These are phyloP conservation scores for Suillus subalutaceus DNA, from an alignment of 768 basidiomycete genomes.

Conservation along the genomic window DNA sequence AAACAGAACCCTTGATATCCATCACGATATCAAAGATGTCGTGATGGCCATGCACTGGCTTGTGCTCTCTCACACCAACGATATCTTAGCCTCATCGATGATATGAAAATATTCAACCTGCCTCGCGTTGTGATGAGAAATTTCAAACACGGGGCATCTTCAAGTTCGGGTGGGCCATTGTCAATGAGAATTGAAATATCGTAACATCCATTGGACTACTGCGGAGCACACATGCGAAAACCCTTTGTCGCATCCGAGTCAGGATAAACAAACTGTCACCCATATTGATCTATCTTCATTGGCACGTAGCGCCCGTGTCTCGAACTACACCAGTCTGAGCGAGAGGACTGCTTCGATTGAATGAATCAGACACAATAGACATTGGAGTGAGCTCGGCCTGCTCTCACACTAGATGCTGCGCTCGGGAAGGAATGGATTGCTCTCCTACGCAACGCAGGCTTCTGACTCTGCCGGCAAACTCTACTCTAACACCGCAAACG, in stretches of 20 bases:
- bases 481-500: too few relatives aligned
- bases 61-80: background rate
- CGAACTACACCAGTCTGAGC: background rate
- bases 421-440: too few relatives aligned
- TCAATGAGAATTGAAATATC: background rate
- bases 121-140: background rate
- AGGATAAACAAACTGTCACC: background rate
- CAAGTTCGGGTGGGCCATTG: background rate
- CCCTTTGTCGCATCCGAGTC: background rate
- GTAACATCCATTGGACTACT: background rate
- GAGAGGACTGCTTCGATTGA: background rate
- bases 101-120: background rate
- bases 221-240: background rate
- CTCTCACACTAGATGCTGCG: too few relatives aligned
- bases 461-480: too few relatives aligned
- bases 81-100: background rate
- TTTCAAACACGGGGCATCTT: background rate
- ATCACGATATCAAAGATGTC: background rate
- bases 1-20: background rate
- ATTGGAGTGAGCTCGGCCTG: too few relatives aligned
- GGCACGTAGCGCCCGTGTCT: background rate
- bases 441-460: too few relatives aligned
- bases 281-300: background rate
- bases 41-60: background rate
- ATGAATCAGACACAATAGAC: background rate